Conservation (phyloP, 2,329 filamentous ascomycete genomes). For the Zymoseptoria tritici region DNA sequence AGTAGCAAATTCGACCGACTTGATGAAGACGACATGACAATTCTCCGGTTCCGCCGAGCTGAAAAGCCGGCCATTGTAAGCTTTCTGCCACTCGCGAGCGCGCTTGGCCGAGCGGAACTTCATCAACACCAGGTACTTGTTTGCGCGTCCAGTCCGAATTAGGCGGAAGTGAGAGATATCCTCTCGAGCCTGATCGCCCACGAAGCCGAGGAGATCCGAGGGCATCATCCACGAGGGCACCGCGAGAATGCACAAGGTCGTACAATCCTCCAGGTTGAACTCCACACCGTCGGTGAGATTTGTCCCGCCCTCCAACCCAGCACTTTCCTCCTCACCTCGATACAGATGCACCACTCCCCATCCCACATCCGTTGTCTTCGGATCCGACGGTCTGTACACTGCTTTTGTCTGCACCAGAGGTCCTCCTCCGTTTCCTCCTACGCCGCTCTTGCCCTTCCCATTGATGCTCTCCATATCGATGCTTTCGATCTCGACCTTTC, state of each 20-base stretch:
- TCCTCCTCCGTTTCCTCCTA: slow-evolving; percentile 48
- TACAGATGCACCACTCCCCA: slow-evolving; percentile 96
- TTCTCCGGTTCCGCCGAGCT: slow-evolving; percentile 71
- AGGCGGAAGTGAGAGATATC: slow-evolving; percentile 90
- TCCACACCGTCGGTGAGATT: slow-evolving; percentile 20
- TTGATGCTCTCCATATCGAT: slow-evolving; percentile 58
- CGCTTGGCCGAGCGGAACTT: slow-evolving; percentile 74
- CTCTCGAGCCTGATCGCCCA: slow-evolving; percentile 78
- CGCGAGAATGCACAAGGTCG: slow-evolving; percentile 84
- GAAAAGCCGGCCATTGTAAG: slow-evolving; percentile 90
- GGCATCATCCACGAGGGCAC: slow-evolving; percentile 92
- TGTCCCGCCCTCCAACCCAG: slow-evolving; percentile 49
- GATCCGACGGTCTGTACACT: slow-evolving; percentile 62
- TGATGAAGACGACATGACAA: slow-evolving; percentile 91
- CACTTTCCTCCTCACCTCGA: slow-evolving; percentile 70
- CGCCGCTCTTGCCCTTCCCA: slow-evolving; percentile 33
- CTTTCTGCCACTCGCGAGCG: slow-evolving; percentile 71
- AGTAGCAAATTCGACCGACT: slow-evolving; percentile 76
- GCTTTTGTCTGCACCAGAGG: slow-evolving; percentile 72
- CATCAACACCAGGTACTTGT: slow-evolving; percentile 90
- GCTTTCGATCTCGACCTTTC: slow-evolving; percentile 68
- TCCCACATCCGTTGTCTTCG: slow-evolving; percentile 66
- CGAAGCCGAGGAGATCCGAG: slow-evolving; percentile 81
- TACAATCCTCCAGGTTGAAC: slow-evolving; percentile 59
- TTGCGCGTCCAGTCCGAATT: slow-evolving; percentile 81